Evolutionary conservation across 139 green algal genomes (phyloP).

Genomic region (Chlorella sp.): DNA sequence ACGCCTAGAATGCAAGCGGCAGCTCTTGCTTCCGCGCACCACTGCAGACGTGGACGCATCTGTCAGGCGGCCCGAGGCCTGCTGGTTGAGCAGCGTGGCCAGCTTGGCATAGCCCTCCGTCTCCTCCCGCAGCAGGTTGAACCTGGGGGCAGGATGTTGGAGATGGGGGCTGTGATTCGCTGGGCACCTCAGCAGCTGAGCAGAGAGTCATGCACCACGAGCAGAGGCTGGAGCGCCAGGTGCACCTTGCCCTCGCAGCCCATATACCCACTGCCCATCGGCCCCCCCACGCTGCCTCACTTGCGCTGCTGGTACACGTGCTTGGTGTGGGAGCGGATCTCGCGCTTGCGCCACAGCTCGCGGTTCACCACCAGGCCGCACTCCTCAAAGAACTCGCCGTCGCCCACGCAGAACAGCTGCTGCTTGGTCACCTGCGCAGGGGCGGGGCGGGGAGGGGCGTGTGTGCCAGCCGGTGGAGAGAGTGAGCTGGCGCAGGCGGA

Average conservation of each 20-base stretch:
- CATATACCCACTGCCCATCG: neutral
- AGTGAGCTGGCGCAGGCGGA: no score
- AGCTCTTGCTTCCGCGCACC: neutral
- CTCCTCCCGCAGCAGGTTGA: constrained; percentile 93
- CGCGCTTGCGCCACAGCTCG: constrained; percentile 49
- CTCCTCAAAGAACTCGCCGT: constrained; percentile 58
- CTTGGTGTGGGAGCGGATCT: constrained; percentile 72
- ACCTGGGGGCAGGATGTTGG: constrained; percentile 56
- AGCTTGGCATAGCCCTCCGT: constrained; percentile 94
- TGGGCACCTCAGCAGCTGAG: no score
- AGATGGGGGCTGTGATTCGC: no score
- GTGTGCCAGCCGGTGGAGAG: no score
- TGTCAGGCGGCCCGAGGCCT: constrained; percentile 28
- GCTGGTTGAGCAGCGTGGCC: constrained; percentile 63
- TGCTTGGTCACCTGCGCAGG: constrained; percentile 47
- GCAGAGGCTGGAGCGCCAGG: no score
- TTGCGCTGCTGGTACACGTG: constrained; percentile 81
- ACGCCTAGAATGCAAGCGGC: neutral
- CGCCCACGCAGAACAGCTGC: constrained; percentile 52
- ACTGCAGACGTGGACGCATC: neutral
- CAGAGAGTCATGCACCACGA: no score
- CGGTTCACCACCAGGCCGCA: constrained; percentile 47
- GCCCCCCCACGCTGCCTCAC: constrained; percentile 42
- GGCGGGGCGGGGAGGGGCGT: neutral
- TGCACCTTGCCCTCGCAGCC: no score